Conservation (phyloP, 2,329 filamentous ascomycete genomes). For the Bisporella sp. region DNA sequence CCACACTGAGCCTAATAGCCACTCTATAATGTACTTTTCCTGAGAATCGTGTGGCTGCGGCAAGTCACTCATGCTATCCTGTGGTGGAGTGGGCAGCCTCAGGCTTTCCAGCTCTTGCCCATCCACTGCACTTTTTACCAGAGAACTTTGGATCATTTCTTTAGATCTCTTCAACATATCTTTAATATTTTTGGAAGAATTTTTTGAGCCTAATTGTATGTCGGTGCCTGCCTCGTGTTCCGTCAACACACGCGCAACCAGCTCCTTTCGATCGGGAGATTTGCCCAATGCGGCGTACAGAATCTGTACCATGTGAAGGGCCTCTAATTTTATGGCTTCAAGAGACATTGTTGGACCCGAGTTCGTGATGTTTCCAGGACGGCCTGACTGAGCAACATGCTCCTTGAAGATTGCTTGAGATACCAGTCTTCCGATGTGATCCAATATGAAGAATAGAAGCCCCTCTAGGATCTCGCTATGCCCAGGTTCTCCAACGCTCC, state of each 20-base stretch:
- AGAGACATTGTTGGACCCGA: neutral
- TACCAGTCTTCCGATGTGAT: conserved; percentile 33
- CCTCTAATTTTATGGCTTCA: conserved; percentile 7
- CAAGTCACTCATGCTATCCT: neutral
- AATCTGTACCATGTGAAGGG: conserved; percentile 18
- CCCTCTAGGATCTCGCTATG: conserved; percentile 34
- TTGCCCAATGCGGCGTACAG: conserved; percentile 19
- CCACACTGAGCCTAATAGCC: conserved; percentile 11
- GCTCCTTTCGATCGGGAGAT: conserved; percentile 6
- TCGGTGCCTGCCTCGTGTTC: neutral
- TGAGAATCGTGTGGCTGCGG: neutral
- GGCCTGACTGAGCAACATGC: conserved; percentile 17
- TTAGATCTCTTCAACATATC: conserved; percentile 13
- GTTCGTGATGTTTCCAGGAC: conserved; percentile 15
- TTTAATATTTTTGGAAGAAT: neutral
- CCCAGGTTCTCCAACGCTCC: conserved; percentile 14
- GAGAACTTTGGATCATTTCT: conserved; percentile 16
- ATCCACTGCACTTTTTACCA: conserved; percentile 18
- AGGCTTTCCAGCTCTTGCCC: conserved; percentile 13
- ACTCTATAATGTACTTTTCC: conserved; percentile 6
- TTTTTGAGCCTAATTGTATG: neutral
- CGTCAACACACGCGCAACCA: conserved; percentile 15
- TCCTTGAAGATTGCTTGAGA: conserved; percentile 33
- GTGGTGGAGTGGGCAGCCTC: conserved; percentile 9
- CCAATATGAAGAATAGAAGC: conserved; percentile 30